Percentiles rank a stretch among this genome's conserved stretches.
These are phyloP conservation scores for Hypomyces rosellus DNA, from an alignment of 2,329 filamentous ascomycete species.

Conservation along the genomic window DNA sequence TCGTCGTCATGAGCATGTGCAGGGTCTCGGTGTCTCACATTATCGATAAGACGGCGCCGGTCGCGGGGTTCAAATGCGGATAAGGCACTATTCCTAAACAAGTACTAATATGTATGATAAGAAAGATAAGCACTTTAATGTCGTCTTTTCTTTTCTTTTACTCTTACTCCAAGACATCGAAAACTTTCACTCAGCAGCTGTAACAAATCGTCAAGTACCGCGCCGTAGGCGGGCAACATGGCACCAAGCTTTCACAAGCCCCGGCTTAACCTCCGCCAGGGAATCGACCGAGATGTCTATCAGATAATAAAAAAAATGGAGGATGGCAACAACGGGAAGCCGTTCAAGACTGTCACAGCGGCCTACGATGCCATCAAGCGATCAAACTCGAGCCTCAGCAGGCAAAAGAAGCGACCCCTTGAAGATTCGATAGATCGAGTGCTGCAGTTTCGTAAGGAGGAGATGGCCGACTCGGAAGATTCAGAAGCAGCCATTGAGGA, in stretches of 20 bases:
- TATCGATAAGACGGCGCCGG: conserved; percentile 7
- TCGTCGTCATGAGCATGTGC: conserved; percentile 8
- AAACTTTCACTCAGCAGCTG: not conserved
- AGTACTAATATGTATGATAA: not conserved
- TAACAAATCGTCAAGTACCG: not conserved
- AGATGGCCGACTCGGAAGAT: conserved; percentile 49
- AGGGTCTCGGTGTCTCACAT: conserved; percentile 8
- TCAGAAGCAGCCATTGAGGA: conserved; percentile 44
- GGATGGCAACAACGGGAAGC: conserved; percentile 52
- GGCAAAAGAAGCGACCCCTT: conserved; percentile 72
- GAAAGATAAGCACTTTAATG: not conserved
- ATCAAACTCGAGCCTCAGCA: conserved; percentile 81
- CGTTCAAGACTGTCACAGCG: conserved; percentile 43
- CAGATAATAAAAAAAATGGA: conserved; percentile 72
- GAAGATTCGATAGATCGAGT: conserved; percentile 84
- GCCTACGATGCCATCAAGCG: conserved; percentile 76
- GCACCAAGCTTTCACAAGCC: conserved; percentile 9
- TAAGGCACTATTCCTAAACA: not conserved
- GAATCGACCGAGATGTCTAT: conserved; percentile 66
- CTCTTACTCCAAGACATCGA: not conserved
- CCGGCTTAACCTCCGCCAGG: conserved; percentile 18
- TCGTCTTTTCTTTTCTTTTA: not conserved
- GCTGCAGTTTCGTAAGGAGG: conserved; percentile 64
- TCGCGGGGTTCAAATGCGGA: not conserved
- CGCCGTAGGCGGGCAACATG: conserved; percentile 8